Evolutionary conservation across 805 yeast species (phyloP), one percentile per base, ranked within the genome.

Genomic region (Yarrowia sp.): DNA sequence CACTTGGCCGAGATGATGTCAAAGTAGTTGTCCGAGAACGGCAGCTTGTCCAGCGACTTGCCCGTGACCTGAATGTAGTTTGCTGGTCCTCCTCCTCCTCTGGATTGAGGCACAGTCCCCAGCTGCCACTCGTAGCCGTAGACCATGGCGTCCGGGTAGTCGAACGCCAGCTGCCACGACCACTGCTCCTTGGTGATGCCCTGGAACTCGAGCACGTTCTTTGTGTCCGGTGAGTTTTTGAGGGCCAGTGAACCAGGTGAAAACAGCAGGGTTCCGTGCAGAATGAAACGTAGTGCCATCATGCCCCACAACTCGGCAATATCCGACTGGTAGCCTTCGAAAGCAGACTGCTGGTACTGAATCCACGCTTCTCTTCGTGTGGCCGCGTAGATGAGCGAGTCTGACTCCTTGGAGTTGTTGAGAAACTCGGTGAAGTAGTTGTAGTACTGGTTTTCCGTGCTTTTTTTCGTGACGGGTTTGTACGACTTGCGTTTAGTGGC

Each of bases 111-210:
- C 24, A 67, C 43, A n/a, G 68, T 62, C 2, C 65, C 59, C 11
- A 64, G 67, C 32, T 69, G 69, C 32, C 67, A 62, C 32, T 71
- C 70, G 62, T 70, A 69, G 33, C 76, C 76, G 48, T 73, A 73
- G 16, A 73, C 70, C 49, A 66, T 66, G 32, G 74, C 67, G 24
- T 68, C 65, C 1, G 76, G 76, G 44, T 65, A 67, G 52, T 73
- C 76, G 30, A 73, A 58, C 11, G 76, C 76, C 41, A 73, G 24
- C 51, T 73, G 74, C 76, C 76, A 73, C 5, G 74, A 70, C 76
- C 76, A 73, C 44, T 68, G 72, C 36, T 70, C 73, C 51, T 67
- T 67, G 51, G 67, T 51, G 38, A 69, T 66, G 9, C 72, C 70
- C 65, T 71, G 71, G 32, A 72, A 44, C 48, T 71, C 73, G 24